Evolutionary conservation across 306 rosid species (phyloP).

Genomic region (Canavalia gladiata): DNA sequence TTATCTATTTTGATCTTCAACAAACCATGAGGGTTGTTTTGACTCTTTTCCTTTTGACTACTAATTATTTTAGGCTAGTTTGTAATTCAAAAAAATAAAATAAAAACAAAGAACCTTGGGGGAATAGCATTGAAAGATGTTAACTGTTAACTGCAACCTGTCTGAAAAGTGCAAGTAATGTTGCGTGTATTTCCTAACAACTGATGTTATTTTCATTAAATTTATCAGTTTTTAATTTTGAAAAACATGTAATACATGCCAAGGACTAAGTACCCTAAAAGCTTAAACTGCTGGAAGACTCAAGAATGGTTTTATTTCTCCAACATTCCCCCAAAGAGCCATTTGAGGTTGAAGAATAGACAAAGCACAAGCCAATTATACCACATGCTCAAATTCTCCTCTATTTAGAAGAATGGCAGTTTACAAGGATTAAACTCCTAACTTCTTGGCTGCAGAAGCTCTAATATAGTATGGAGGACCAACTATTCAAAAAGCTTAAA

Average conservation of each 20-base stretch:
- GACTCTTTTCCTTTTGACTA: not conserved
- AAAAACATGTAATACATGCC: not conserved
- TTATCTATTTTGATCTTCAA: not conserved
- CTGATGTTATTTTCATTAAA: not conserved
- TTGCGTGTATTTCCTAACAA: not conserved
- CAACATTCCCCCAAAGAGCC: not conserved
- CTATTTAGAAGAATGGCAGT: not conserved
- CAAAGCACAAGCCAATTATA: not conserved
- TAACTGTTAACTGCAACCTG: not conserved
- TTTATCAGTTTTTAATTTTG: not conserved
- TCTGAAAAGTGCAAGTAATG: not conserved
- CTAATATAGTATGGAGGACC: not conserved
- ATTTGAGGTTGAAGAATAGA: not conserved
- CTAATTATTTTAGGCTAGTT: not conserved
- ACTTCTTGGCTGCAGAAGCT: not conserved
- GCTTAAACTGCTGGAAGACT: not conserved
- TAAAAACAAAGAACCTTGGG: not conserved
- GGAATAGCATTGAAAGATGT: not conserved
- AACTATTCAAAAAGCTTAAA: conserved; percentile 19
- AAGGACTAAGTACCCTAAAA: conserved; percentile 1
- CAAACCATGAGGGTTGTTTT: not conserved
- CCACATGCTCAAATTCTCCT: not conserved
- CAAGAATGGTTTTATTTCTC: not conserved
- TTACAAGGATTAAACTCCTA: not conserved
- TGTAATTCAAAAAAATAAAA: not conserved